These are phyloP conservation scores for Medicago arabica DNA, from an alignment of 306 rosid species.

Conservation along the genomic window DNA sequence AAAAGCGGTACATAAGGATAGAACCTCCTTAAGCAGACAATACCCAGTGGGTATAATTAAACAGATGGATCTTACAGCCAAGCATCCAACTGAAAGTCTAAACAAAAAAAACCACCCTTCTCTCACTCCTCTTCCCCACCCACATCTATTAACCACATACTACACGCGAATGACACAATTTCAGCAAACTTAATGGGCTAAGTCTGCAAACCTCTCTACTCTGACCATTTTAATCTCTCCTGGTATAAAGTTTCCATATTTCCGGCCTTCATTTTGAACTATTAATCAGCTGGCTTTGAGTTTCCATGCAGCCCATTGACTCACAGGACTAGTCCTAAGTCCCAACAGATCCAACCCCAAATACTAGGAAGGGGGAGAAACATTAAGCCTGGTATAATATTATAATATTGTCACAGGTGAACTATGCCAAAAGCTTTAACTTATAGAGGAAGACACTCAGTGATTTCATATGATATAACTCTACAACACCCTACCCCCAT, in stretches of 20 bases:
- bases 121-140: neutral
- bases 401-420: neutral
- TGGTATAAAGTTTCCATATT: no score
- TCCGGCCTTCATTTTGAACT: no score
- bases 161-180: no score
- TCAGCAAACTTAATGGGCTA: no score
- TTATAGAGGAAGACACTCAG: neutral
- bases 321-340: neutral
- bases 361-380: neutral
- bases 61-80: neutral
- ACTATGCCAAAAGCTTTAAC: neutral
- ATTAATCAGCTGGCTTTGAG: neutral
- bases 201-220: no score
- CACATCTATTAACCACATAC: neutral
- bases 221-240: no score
- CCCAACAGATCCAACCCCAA: neutral
- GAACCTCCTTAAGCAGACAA: conserved; percentile 6
- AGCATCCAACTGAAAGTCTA: neutral
- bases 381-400: neutral
- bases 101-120: neutral
- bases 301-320: neutral
- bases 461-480: neutral
- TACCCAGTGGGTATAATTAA: conserved; percentile 1
- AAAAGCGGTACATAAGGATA: neutral
- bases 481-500: neutral